phyloP scores from a whole-genome alignment of 2,329 filamentous ascomycete genomes.

The Lasiodiplodia theobromae region DNA sequence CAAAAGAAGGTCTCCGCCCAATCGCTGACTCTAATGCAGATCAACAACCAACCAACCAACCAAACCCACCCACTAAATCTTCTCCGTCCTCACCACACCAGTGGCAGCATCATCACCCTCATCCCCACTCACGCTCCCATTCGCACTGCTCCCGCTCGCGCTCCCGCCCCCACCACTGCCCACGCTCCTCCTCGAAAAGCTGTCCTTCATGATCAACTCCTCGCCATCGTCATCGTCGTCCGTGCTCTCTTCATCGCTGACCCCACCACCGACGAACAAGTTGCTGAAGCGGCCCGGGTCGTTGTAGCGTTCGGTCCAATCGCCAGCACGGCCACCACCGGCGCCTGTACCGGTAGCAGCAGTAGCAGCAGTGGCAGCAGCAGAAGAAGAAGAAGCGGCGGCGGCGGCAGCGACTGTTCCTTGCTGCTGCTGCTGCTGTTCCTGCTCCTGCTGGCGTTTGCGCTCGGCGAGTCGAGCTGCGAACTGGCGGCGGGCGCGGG shows the following conservation, averaged over 20 bases:
- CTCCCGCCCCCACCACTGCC: constrained; percentile 14
- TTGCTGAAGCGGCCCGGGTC: constrained; percentile 22
- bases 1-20: not conserved
- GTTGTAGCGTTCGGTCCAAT: constrained; percentile 21
- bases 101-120: not conserved
- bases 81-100: not conserved
- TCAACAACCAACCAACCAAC: too few relatives aligned
- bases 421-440: not conserved
- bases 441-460: constrained; percentile 38
- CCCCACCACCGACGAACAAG: constrained; percentile 1
- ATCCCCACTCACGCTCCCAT: constrained; percentile 2
- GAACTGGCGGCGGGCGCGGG: constrained; percentile 85
- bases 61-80: not conserved
- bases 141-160: not conserved
- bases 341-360: not conserved
- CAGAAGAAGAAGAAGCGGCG: not conserved
- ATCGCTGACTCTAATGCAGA: not conserved
- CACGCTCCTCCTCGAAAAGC: constrained; percentile 16
- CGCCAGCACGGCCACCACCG: not conserved
- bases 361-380: not conserved
- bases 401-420: not conserved
- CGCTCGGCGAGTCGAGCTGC: constrained; percentile 77
- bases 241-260: constrained; percentile 4
- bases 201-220: constrained; percentile 26
- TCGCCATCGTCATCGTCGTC: constrained; percentile 23